Base-by-base conservation (phyloP, 2,329 filamentous ascomycete genomes). In the Purpureocillium lavendulum region DNA sequence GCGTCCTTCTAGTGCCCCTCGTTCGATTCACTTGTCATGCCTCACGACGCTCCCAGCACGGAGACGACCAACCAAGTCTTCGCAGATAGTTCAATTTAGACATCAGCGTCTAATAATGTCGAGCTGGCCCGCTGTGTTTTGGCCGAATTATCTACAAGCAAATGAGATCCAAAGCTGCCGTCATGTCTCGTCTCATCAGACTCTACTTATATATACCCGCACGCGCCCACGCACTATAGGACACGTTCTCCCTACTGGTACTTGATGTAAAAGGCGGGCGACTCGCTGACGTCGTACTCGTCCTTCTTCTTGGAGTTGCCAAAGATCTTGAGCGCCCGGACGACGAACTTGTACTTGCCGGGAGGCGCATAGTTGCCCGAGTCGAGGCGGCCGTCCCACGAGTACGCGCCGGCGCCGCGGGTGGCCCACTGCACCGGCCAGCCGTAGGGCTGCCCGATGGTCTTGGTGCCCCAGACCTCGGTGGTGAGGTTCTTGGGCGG, bases 281-380 rank as follows among this genome's bases (percentile, higher is more conserved):
- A 62, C 48, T 67, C 60, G 16, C 53, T 50, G 1, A 57, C 49
- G 18, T 76, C 71, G 55, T 71, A 77, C 36, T 77, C 69, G 4
- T 53, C 55, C 2, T 57, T 43, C 40, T 66, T 59, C 12, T 57
- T 52, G 28, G 56, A 53, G 41, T 77, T 61, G 5, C 73, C 73
- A 49, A 70, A 73, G 42, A 77, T 64, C 42, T 63, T 65, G 45
- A 77, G 53, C 3, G 71, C 67, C 41, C 64, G 63, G 24, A 75
- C 58, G 1, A 59, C 58, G 36, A 77, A 58, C 53, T 66, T 69
- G 55, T 78, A 77, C 21, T 51, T 49, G 10, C 73, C 74, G 0
- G 62, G 58, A 0, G 70, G 65, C 2, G 64, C 72, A 43, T 69
- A 73, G 1, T 49, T 59, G 12, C 70, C 71, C 9, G 68, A 62